Percentiles rank a stretch among this genome's conserved stretches.
These are phyloP conservation scores for Talaromyces sp. DNA, from an alignment of 2,329 filamentous ascomycete genomes.

Conservation along the genomic window DNA sequence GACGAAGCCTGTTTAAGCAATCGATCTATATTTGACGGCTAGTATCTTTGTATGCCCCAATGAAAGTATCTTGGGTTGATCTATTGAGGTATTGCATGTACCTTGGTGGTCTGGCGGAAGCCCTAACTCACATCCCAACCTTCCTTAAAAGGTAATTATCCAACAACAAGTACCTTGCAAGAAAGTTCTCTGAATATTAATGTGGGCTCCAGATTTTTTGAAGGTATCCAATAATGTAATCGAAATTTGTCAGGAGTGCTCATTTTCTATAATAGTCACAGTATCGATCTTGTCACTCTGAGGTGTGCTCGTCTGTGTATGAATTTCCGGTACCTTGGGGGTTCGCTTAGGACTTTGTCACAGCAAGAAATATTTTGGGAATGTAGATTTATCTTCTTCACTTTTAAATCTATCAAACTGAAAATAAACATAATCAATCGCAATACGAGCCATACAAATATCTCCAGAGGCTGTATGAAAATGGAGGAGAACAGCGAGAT, in stretches of 20 bases:
- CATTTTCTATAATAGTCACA: neutral
- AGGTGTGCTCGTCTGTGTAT: neutral
- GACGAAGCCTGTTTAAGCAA: neutral
- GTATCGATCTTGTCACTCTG: neutral
- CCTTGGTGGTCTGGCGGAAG: neutral
- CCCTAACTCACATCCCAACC: neutral
- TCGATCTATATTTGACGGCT: neutral
- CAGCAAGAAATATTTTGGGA: neutral
- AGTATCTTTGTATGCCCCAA: neutral
- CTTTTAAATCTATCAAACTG: neutral
- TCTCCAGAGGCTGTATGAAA: neutral
- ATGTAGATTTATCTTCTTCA: neutral
- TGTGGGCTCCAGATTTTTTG: neutral
- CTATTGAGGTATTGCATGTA: neutral
- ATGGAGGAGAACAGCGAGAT: conserved; percentile 1
- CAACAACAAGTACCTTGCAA: conserved; percentile 2
- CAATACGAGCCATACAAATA: neutral
- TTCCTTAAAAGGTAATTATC: neutral
- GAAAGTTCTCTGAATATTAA: neutral
- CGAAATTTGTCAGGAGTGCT: neutral
- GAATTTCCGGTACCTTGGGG: conserved; percentile 13
- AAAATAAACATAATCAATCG: no score
- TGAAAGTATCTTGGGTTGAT: neutral
- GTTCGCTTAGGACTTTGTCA: conserved; percentile 5
- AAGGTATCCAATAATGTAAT: neutral